Evolutionary conservation across 2,329 filamentous ascomycete genomes (phyloP).

Genomic region (Amphichorda felina): DNA sequence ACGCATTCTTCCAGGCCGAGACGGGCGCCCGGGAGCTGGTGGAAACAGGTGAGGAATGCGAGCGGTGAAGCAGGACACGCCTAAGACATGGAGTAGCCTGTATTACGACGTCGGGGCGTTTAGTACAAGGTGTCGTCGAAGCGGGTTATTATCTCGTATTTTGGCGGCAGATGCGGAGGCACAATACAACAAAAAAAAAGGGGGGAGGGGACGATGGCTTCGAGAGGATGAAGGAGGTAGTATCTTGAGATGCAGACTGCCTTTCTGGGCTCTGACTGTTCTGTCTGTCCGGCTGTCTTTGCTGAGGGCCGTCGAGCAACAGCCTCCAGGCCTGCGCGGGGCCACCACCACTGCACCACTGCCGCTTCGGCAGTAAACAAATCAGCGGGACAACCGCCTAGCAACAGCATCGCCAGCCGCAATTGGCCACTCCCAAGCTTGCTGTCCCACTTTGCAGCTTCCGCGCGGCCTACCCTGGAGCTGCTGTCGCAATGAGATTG

Average conservation of each 20-base stretch:
- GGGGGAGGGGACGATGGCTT: too few species aligned
- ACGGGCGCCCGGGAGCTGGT: neutral
- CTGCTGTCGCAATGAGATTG: too few species aligned
- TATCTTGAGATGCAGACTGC: neutral
- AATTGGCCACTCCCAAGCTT: neutral
- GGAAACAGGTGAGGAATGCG: neutral
- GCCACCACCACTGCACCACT: too few species aligned
- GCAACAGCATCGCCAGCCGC: neutral
- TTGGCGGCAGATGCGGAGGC: too few species aligned
- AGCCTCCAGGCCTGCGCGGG: too few species aligned
- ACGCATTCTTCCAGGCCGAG: conserved; percentile 1
- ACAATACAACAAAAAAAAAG: too few species aligned
- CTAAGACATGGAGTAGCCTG: neutral
- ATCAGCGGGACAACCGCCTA: conserved; percentile 2
- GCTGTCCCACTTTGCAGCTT: too few species aligned
- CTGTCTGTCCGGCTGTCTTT: neutral
- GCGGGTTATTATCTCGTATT: neutral
- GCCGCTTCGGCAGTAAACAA: conserved; percentile 2
- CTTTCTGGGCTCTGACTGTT: neutral
- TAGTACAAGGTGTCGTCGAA: neutral
- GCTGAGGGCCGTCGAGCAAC: too few species aligned
- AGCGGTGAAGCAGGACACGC: neutral
- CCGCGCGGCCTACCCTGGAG: too few species aligned
- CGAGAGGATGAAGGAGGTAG: neutral
- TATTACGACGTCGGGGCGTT: neutral